phyloP scores from a whole-genome alignment of 305 asterid species.

The Lippia alba region DNA sequence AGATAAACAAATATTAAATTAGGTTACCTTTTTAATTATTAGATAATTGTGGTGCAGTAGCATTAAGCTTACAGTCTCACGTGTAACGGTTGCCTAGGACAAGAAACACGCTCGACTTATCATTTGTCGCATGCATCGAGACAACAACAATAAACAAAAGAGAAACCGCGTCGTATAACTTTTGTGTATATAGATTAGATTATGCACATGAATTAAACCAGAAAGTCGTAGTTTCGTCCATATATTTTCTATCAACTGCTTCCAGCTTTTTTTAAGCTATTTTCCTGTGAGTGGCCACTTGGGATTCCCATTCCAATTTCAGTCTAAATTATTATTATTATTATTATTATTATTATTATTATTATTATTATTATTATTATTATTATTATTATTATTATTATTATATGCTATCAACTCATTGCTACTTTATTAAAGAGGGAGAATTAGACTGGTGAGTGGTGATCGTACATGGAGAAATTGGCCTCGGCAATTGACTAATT shows the following conservation, averaged over 20 bases:
- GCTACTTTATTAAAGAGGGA: constrained; percentile 10
- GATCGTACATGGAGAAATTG: too few species aligned
- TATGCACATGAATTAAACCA: background rate
- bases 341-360: too few species aligned
- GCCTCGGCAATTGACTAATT: too few species aligned
- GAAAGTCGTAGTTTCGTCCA: constrained; percentile 21
- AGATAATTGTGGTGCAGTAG: too few species aligned
- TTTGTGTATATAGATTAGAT: background rate
- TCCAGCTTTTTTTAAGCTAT: constrained; percentile 8
- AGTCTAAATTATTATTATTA: too few species aligned
- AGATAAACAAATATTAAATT: too few species aligned
- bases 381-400: too few species aligned
- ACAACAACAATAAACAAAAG: background rate
- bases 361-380: too few species aligned
- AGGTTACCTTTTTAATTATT: too few species aligned
- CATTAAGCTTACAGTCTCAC: too few species aligned
- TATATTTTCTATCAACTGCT: constrained; percentile 22
- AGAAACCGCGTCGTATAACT: background rate
- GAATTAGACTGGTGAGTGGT: too few species aligned
- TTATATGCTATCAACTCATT: background rate
- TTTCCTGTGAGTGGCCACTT: constrained; percentile 13
- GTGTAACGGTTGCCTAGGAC: background rate
- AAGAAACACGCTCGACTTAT: background rate
- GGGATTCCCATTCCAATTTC: constrained; percentile 28
- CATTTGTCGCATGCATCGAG: background rate